These are phyloP conservation scores for Alternaria sp. DNA, from an alignment of 2,329 filamentous ascomycete genomes.

Conservation along the genomic window DNA sequence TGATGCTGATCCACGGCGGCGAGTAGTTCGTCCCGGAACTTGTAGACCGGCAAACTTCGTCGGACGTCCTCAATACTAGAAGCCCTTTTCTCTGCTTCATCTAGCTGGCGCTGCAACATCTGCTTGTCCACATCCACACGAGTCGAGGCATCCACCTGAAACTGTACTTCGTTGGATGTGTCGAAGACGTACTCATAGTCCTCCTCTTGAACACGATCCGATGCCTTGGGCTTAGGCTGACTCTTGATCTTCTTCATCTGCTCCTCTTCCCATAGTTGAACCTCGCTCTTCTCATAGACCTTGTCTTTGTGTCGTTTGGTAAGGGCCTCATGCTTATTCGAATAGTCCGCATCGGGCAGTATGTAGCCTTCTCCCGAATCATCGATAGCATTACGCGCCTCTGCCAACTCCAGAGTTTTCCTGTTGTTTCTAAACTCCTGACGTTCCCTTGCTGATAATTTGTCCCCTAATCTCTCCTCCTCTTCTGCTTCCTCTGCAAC, in stretches of 20 bases:
- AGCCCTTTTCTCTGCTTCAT: constrained; percentile 82
- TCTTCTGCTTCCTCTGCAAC: constrained; percentile 84
- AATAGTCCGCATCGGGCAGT: constrained; percentile 87
- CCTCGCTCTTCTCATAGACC: constrained; percentile 82
- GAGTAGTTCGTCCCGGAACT: constrained; percentile 86
- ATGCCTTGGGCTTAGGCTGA: constrained; percentile 62
- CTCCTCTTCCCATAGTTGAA: constrained; percentile 95
- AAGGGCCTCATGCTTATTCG: constrained; percentile 89
- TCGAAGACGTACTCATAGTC: constrained; percentile 96
- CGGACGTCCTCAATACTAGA: constrained; percentile 91
- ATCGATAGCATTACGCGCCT: constrained; percentile 79
- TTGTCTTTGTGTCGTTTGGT: constrained; percentile 88
- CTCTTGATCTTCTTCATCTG: constrained; percentile 83
- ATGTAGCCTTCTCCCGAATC: constrained; percentile 68
- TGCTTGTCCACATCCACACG: constrained; percentile 77
- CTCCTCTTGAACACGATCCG: constrained; percentile 77
- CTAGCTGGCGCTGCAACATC: constrained; percentile 79
- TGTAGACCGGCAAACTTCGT: constrained; percentile 76
- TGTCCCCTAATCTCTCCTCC: constrained; percentile 75
- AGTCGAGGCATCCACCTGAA: background rate
- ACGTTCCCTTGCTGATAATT: constrained; percentile 81
- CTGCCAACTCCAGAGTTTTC: constrained; percentile 77
- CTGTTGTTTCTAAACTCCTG: constrained; percentile 87
- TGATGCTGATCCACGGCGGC: constrained; percentile 87
- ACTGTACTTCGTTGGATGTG: constrained; percentile 2